Evolutionary conservation across 257 asterid genomes (phyloP), one percentile per base, ranked within the genome.

Genomic region (Rhazya stricta): DNA sequence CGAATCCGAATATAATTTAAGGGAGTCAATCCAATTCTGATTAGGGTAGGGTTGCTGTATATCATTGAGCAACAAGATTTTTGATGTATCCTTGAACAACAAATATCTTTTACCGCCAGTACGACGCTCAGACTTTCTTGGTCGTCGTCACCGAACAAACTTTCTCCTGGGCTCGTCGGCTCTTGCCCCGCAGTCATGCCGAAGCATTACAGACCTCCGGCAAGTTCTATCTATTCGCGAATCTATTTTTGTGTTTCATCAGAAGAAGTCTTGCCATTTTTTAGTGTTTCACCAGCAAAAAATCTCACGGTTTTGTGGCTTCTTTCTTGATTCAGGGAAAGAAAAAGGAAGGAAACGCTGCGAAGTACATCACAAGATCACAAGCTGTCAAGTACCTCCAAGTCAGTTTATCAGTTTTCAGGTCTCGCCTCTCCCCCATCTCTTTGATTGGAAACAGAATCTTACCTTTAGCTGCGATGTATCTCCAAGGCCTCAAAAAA

Each of bases 281-380:
- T 39, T 58, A 9, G 5, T 3, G 4, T 41, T 65, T 65, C 46
- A 36, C 11, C 48, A 6, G 25, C 25, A 18, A 21, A 18, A 21
- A 51, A 18, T 19, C 6, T 74, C 4, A 48, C 12, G 32, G 18
- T 23, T 15, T 11, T 70, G 27, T 32, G 30, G 5, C 0, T 5
- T 63, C 18, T 25, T 62, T 25, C 30, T 76, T 27, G 63, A 21
- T 53, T 37, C 83, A 95, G 99, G 99, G 99, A 3, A 95, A 95
- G 92, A 92, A 91, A 77, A 95, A 95, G 88, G 99, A 95, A 83
- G 99, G 99, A 32, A 95, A 92, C 69, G 97, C 96, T 2, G 98
- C 99, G 48, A 90, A 90, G 69, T 95, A 89, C 69, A 88, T 92
- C 43, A 95, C 99, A 21, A 88, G 98, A 37, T 87, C 98, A 16